Percentiles rank a stretch among this genome's conserved stretches.
Conservation (phyloP, 2,329 filamentous ascomycete genomes). For the Fusarium drepaniforme region DNA sequence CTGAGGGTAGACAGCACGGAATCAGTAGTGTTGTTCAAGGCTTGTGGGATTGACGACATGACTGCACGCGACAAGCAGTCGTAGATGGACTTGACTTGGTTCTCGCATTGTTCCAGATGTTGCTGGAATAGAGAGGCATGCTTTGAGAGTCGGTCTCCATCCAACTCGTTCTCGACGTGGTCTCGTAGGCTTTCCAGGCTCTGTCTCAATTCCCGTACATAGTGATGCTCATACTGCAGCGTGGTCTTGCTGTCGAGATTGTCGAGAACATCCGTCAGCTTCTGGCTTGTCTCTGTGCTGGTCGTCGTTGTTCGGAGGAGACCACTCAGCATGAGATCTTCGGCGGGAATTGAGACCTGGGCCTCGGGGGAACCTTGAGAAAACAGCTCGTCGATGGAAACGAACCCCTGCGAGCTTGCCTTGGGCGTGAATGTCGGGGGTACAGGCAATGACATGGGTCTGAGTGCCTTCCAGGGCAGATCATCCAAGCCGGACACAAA, state of each 20-base stretch:
- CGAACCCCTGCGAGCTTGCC: not conserved
- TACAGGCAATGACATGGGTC: not conserved
- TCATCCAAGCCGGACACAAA: not conserved
- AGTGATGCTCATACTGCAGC: slow-evolving; percentile 21
- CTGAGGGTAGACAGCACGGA: not conserved
- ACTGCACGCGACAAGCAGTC: not conserved
- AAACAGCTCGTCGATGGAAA: slow-evolving; percentile 23
- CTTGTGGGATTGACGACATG: not conserved
- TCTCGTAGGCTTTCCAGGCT: slow-evolving; percentile 20
- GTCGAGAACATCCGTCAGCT: slow-evolving; percentile 15
- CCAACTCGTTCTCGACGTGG: not conserved
- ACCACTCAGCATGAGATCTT: not conserved
- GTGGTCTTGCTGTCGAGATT: slow-evolving; percentile 13
- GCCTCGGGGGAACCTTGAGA: not conserved
- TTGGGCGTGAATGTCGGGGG: not conserved
- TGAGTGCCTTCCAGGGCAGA: not conserved
- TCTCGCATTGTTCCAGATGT: slow-evolving; percentile 9
- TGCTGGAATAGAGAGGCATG: not conserved
- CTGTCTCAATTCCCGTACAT: slow-evolving; percentile 18
- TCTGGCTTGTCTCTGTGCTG: not conserved
- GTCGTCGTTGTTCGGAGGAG: not conserved
- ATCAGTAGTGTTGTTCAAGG: not conserved
- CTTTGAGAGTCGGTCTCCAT: not conserved
- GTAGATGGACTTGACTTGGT: not conserved
- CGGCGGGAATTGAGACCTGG: accelerated